These are phyloP conservation scores for Colletotrichum tropicicola DNA, from an alignment of 2,329 filamentous ascomycete species.

Conservation along the genomic window DNA sequence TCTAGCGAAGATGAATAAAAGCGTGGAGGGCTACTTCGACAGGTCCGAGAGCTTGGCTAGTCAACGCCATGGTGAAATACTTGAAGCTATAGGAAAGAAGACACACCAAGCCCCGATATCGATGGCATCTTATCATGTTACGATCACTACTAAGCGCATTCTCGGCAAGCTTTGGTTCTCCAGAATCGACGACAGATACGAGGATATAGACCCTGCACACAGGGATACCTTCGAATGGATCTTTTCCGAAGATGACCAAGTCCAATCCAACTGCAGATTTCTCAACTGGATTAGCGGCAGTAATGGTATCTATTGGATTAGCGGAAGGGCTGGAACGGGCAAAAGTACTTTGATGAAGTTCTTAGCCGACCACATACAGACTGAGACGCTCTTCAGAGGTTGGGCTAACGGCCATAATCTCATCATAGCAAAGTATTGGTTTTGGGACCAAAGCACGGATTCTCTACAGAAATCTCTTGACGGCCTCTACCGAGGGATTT, in stretches of 20 bases:
- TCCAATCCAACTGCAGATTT: neutral
- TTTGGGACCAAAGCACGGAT: neutral
- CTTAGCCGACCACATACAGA: neutral
- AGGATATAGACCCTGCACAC: neutral
- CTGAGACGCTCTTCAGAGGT: neutral
- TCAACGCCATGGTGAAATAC: neutral
- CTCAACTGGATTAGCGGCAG: neutral
- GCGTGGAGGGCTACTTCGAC: neutral
- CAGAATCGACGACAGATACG: neutral
- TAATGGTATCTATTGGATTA: neutral
- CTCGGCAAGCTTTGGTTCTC: neutral
- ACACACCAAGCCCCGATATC: neutral
- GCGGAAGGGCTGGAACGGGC: neutral
- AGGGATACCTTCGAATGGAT: neutral
- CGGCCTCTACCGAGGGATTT: neutral
- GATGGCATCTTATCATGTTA: neutral
- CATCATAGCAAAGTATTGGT: neutral
- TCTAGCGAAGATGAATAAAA: neutral
- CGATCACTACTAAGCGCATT: neutral
- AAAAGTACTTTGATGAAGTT: neutral
- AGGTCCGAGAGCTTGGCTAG: neutral
- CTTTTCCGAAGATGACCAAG: neutral
- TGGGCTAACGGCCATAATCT: neutral
- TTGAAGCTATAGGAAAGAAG: neutral
- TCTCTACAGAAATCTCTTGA: neutral